Evolutionary conservation across 768 basidiomycete genomes (phyloP).

Genomic region (Trichaptum fuscoviolaceum): DNA sequence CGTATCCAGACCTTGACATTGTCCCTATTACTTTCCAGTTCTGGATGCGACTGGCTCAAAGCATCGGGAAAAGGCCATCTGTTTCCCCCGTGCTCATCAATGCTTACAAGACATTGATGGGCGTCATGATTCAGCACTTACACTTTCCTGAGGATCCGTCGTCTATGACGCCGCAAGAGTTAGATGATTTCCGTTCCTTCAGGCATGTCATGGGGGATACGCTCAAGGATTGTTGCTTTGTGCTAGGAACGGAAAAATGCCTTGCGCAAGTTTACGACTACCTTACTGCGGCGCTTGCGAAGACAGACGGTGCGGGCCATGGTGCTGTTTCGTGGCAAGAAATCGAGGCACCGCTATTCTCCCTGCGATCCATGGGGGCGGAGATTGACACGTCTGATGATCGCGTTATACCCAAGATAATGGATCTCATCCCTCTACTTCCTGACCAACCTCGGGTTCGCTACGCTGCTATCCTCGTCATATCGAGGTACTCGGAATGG

Average conservation of each 20-base stretch:
- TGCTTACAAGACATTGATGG: conserved; percentile 80
- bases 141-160: conserved; percentile 79
- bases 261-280: conserved; percentile 76
- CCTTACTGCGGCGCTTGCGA: conserved; percentile 68
- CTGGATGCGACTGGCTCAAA: conserved; percentile 96
- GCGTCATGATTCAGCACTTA: conserved; percentile 82
- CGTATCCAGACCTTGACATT: conserved; percentile 90
- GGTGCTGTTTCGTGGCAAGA: conserved; percentile 83
- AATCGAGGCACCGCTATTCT: conserved; percentile 95
- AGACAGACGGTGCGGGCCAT: conserved; percentile 29
- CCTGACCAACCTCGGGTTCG: conserved; percentile 88
- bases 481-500: conserved; percentile 97
- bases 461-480: conserved; percentile 92
- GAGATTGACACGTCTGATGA: conserved; percentile 82
- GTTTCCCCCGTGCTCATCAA: conserved; percentile 74
- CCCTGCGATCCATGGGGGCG: conserved; percentile 97
- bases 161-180: conserved; percentile 71
- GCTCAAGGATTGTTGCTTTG: conserved; percentile 95
- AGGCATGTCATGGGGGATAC: conserved; percentile 99
- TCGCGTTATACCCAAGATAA: conserved; percentile 88
- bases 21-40: conserved; percentile 97
- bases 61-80: conserved; percentile 69
- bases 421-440: conserved; percentile 88
- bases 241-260: conserved; percentile 83
- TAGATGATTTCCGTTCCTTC: conserved; percentile 91